These are phyloP conservation scores for Xylaria telfairii DNA, from an alignment of 495 filamentous ascomycete species.

Conservation along the genomic window DNA sequence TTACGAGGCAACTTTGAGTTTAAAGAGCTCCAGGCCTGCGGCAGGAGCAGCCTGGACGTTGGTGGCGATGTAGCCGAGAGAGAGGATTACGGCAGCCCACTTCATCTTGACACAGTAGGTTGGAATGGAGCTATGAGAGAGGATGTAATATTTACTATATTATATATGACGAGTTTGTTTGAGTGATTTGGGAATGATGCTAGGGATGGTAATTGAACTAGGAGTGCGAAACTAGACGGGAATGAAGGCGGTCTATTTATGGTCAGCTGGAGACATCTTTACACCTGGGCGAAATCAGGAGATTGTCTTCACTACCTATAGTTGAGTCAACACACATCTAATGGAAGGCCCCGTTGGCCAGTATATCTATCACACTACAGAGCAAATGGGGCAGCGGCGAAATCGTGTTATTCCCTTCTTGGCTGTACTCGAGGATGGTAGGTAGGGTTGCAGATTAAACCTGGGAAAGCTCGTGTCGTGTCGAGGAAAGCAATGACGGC, in stretches of 20 bases:
- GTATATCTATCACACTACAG: background rate
- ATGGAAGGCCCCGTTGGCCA: background rate
- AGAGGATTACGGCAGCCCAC: constrained; percentile 31
- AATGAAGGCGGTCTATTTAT: constrained; percentile 20
- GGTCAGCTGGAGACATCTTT: background rate
- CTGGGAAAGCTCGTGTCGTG: constrained; percentile 17
- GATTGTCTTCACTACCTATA: constrained; percentile 1
- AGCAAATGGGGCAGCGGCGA: constrained; percentile 15
- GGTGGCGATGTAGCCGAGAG: constrained; percentile 34
- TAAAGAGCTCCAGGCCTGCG: constrained; percentile 35
- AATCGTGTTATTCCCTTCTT: constrained; percentile 21
- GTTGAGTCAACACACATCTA: background rate
- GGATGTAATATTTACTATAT: background rate
- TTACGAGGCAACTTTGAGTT: constrained; percentile 40
- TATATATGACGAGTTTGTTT: background rate
- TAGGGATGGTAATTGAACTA: background rate
- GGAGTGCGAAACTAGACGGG: background rate
- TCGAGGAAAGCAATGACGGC: constrained; percentile 23
- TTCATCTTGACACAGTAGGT: constrained; percentile 32
- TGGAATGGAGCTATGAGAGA: background rate
- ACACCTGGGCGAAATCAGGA: constrained; percentile 4
- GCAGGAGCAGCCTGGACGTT: constrained; percentile 33
- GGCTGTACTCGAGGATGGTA: constrained; percentile 8
- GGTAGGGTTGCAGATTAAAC: constrained; percentile 19
- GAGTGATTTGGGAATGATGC: background rate